phyloP scores from a whole-genome alignment of 495 filamentous ascomycete species.

The Hypoxylon lienhwacheense region DNA sequence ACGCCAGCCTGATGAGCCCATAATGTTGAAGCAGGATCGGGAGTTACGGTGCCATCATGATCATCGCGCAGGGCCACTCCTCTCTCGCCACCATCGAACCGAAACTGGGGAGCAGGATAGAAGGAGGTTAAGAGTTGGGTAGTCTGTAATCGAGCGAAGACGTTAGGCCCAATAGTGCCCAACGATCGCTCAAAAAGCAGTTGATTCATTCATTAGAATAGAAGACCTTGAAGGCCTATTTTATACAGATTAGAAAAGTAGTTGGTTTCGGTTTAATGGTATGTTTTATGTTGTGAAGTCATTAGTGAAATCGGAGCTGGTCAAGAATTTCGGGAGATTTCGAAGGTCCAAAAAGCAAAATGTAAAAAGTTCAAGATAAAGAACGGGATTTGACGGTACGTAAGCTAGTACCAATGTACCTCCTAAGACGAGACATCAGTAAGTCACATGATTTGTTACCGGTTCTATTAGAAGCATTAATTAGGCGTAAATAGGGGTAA shows the following conservation, averaged over 20 bases:
- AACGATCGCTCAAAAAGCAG: conserved; percentile 71
- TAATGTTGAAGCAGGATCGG: conserved; percentile 33
- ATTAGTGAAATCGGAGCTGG: too few species aligned
- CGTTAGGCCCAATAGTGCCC: conserved; percentile 62
- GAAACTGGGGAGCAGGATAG: conserved; percentile 62
- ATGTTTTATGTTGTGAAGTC: too few species aligned
- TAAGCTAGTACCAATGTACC: too few species aligned
- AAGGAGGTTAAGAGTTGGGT: conserved; percentile 58
- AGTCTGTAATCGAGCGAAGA: conserved; percentile 64
- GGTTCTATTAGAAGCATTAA: too few species aligned
- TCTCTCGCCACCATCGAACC: conserved; percentile 64
- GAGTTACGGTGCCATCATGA: conserved; percentile 13
- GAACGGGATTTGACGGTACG: too few species aligned
- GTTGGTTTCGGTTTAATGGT: too few species aligned
- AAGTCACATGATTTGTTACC: too few species aligned
- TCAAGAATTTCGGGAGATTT: too few species aligned
- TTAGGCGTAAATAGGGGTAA: too few species aligned
- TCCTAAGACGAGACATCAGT: too few species aligned
- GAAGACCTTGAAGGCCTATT: conserved; percentile 8
- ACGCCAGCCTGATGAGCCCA: conserved; percentile 76
- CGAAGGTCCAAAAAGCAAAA: too few species aligned
- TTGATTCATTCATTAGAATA: conserved; percentile 72
- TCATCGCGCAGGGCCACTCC: conserved; percentile 27
- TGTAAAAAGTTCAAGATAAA: too few species aligned
- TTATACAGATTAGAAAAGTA: neutral